Conservation (phyloP, 768 basidiomycete genomes). For the Boletus coccyginus region DNA sequence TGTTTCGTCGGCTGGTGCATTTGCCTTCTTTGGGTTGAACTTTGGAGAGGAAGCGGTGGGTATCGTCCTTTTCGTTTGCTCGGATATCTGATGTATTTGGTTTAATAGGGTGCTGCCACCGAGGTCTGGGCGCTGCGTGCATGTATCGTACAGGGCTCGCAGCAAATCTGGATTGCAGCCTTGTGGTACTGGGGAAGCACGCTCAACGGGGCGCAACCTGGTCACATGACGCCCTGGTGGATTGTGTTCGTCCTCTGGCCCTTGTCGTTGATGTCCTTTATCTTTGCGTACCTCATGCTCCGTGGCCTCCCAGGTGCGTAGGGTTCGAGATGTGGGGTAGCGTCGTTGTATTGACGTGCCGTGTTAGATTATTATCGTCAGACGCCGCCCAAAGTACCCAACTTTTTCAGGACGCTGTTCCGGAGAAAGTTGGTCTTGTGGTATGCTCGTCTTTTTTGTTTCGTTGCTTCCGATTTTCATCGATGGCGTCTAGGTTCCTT, state of each 20-base stretch:
- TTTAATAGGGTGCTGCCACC: constrained; percentile 77
- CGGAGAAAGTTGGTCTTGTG: constrained; percentile 89
- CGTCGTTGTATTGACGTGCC: constrained; percentile 1
- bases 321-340: background rate
- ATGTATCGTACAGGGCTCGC: constrained; percentile 91
- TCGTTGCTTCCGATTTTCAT: background rate
- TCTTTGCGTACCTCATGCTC: constrained; percentile 81
- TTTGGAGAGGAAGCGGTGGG: constrained; percentile 92
- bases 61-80: constrained; percentile 19
- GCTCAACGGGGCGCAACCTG: constrained; percentile 54
- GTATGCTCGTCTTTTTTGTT: constrained; percentile 31
- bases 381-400: constrained; percentile 92
- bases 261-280: constrained; percentile 66
- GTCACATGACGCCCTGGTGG: constrained; percentile 75
- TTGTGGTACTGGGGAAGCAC: constrained; percentile 95
- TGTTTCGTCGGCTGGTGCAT: constrained; percentile 87
- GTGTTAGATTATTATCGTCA: constrained; percentile 79
- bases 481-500: constrained; percentile 54
- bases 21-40: constrained; percentile 92
- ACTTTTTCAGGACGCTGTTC: constrained; percentile 87
- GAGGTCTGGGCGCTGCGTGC: constrained; percentile 93
- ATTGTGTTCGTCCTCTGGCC: constrained; percentile 84
- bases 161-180: constrained; percentile 94
- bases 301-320: constrained; percentile 79
- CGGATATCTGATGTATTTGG: constrained; percentile 5